Conservation (phyloP, 2,329 filamentous ascomycete genomes). For the Pseudomassariella vexata region DNA sequence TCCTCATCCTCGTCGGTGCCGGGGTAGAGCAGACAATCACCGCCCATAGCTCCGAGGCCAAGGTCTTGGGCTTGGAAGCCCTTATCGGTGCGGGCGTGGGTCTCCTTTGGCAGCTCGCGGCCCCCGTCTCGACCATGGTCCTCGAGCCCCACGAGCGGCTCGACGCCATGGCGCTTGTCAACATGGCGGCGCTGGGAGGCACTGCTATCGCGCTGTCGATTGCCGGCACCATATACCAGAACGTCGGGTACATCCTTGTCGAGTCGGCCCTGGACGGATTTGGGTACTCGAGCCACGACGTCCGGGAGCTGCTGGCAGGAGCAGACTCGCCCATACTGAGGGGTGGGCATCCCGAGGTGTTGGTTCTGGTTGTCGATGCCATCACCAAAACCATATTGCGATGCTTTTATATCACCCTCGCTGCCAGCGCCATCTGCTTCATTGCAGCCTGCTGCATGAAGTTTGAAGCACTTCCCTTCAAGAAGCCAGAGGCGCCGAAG, state of each 20-base stretch:
- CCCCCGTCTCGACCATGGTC: slow-evolving; percentile 22
- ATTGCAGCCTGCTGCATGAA: slow-evolving; percentile 20
- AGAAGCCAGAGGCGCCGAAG: slow-evolving; percentile 1
- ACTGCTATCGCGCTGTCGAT: slow-evolving; percentile 20
- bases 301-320: slow-evolving; percentile 22
- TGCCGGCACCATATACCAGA: slow-evolving; percentile 25
- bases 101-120: slow-evolving; percentile 23
- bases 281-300: slow-evolving; percentile 15
- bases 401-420: slow-evolving; percentile 20
- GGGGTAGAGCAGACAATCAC: slow-evolving; percentile 21
- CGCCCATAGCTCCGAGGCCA: slow-evolving; percentile 14
- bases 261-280: slow-evolving; percentile 10
- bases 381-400: slow-evolving; percentile 19
- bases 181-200: slow-evolving; percentile 26
- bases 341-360: slow-evolving; percentile 11
- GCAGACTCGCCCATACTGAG: slow-evolving; percentile 17
- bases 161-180: slow-evolving; percentile 26
- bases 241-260: slow-evolving; percentile 20
- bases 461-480: slow-evolving; percentile 21
- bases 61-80: slow-evolving; percentile 24
- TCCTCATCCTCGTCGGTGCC: slow-evolving; percentile 18
- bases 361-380: slow-evolving; percentile 13
- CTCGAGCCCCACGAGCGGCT: slow-evolving; percentile 18
- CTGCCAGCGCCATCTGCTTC: slow-evolving; percentile 18
- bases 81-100: slow-evolving; percentile 26